Base-by-base conservation (phyloP, 331 rosid genomes). In the Dryas integrifolia region DNA sequence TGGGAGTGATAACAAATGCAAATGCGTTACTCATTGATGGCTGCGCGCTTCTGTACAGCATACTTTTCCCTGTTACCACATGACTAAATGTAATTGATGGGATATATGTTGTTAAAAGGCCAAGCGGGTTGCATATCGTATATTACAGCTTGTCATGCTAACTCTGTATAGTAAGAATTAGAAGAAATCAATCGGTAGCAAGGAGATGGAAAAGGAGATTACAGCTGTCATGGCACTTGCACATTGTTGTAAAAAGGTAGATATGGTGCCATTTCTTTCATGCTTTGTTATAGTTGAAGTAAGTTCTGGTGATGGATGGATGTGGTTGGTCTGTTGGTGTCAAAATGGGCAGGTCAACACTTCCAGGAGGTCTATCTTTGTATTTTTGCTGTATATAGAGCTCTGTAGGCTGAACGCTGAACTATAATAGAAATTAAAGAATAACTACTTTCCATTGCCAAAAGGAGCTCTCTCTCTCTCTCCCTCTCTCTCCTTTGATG, bases 1-100 rank as follows among this genome's bases (percentile, higher is more conserved):
- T 95, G 98, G 98, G 88, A 86, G 51, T 89, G 86, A 85, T 57
- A 58, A 44, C 63, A 44, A 57, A 21, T 45, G 81, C 80, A 58
- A 74, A 50, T 52, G 55, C 7, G 16, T 62, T 49, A 72, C 52
- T 72, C 76, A 40, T 59, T 40, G 39, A 72, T 58, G 44, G 50
- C 65, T 67, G 43, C 11, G 66, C 48, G 18, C 62, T 67, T 51
- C 57, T 80, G 86, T 84, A 80, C 83, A 86, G 68, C 62, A 16
- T 64, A 72, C 57, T 70, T 65, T 38, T 64, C 62, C 77, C 35
- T 58, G 62, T 72, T 65, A 52, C 53, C 73, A 13, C 63, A 48
- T 80, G 52, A 2, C 65, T 49, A 82, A 78, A 71, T 72, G 67
- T 59, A 82, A 75, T 39, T 53, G 67, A 43, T 57, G 75, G 77